Evolutionary conservation across 73 alveolate species (phyloP), one percentile per base, ranked within the genome.

Genomic region (Paramecium primaurelia): DNA sequence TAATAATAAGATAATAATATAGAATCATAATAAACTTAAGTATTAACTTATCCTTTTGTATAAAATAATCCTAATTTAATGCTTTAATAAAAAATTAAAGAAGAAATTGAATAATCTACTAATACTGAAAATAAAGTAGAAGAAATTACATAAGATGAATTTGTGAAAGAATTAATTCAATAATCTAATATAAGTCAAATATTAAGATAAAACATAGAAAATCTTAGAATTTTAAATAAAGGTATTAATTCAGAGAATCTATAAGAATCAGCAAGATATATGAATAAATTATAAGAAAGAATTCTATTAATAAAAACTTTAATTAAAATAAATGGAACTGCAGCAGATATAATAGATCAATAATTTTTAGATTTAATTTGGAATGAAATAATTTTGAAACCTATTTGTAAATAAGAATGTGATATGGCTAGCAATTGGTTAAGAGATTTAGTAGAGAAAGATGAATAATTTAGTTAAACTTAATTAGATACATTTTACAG

Each of bases 251-350:
- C 28, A 32, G 84, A 64, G 22, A 64, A 9, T 28, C 32, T 64
- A 14, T 28, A 32, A 28, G 84, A 64, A 64, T 64, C 42, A 11
- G 42, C 84, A 11, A 20, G 47, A 32, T 80, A 80, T 38, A 80
- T 80, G 91, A 80, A 80, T 25, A 80, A 49, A 18, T 45, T 80
- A 42, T 80, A 80, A 80, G 91, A 80, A 49, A 40, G 91, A 80
- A 26, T 80, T 10, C 49, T 80, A 25, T 44, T 80, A 28, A 47
- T 80, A 3, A 80, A 80, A 20, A 20, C 91, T 10, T 11, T 80
- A 20, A 45, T 80, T 45, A 45, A 34, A 45, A 80, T 45, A 10
- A 40, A 49, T 49, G 58, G 58, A 2, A 80, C 75, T 22, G 59
- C 60, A 34, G 30, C 60, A 40, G n/a, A 73, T 32, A 80, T 49